Evolutionary conservation across 1,139 yeast genomes (phyloP), one percentile per base, ranked within the genome.

Genomic region (Pichiaceae sp.): DNA sequence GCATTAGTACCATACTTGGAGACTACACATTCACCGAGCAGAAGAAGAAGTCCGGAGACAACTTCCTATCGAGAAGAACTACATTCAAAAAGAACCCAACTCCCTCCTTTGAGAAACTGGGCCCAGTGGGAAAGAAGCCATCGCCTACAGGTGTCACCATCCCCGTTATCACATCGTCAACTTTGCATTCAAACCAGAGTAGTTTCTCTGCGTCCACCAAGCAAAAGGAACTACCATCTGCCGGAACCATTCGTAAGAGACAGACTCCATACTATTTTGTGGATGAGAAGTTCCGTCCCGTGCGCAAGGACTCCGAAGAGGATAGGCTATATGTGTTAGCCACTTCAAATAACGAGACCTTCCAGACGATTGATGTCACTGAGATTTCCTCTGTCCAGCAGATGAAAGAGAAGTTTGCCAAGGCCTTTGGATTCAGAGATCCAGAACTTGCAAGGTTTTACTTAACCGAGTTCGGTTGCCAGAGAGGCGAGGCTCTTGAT

Each of bases 381-480:
- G 53, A 53, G n/a, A 49, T 62, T 26, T 46, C 46, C 1, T 48
- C 54, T 17, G 43, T 59, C 2, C 55, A 52, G 0, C 62, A 59
- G 3, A 56, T 75, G 27, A 68, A 66, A 41, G 59, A 54, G 2
- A 45, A 53, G 5, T 43, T 79, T 12, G 57, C 66, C 1, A 54
- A 59, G 2, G 60, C 61, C 3, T 52, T 78, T 17, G 68, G 62
- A 6, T 49, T 77, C 16, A 56, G 63, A 5, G 62, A 65, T 11
- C 72, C 72, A 0, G 36, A 28, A 9, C 58, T 74, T 24, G 59
- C 76, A 0, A 33, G 37, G 6, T 64, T 79, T 33, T 87, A 80
- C 49, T 58, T 86, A 44, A 83, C 95, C 0, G 95, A 86, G 33
- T 76, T 78, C 53, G 75, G 76, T 14, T 68, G 78, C 34, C 65